Evolutionary conservation across 2,329 filamentous ascomycete species (phyloP).

Genomic region (Clathrospora elynae): DNA sequence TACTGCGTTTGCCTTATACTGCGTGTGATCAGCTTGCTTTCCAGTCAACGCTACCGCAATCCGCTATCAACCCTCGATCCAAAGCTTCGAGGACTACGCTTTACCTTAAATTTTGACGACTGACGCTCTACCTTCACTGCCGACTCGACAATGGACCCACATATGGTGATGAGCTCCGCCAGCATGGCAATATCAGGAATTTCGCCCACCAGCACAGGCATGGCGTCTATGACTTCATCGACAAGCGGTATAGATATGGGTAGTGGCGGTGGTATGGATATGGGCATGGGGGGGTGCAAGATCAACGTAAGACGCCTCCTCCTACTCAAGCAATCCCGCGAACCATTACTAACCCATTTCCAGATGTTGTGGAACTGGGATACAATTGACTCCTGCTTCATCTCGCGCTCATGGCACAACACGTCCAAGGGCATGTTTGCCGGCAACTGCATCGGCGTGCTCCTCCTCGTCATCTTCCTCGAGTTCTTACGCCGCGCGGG

Average conservation of each 20-base stretch:
- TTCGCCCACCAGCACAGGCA: constrained; percentile 25
- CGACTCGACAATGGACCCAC: no score
- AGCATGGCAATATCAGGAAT: constrained; percentile 22
- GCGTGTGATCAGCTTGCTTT: no score
- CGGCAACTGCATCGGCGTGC: constrained; percentile 78
- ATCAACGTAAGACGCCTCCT: constrained; percentile 31
- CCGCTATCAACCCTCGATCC: no score
- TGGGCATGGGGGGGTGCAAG: constrained; percentile 40
- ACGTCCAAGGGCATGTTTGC: constrained; percentile 74
- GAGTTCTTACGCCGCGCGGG: constrained; percentile 72
- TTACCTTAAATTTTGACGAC: no score
- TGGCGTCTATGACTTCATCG: constrained; percentile 27
- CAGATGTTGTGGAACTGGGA: constrained; percentile 81
- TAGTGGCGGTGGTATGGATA: constrained; percentile 28
- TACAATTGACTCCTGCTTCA: constrained; percentile 73
- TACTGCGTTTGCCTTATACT: background rate
- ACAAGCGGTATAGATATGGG: constrained; percentile 25
- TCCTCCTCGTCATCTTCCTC: constrained; percentile 72
- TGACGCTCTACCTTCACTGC: no score
- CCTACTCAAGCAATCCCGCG: no score
- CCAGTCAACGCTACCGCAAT: no score
- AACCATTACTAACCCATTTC: constrained; percentile 4
- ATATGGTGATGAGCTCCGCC: constrained; percentile 19
- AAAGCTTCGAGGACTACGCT: no score
- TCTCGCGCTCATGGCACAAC: constrained; percentile 73